phyloP scores from a whole-genome alignment of 106 monocot genomes.

The Xerophyta viscosa region DNA sequence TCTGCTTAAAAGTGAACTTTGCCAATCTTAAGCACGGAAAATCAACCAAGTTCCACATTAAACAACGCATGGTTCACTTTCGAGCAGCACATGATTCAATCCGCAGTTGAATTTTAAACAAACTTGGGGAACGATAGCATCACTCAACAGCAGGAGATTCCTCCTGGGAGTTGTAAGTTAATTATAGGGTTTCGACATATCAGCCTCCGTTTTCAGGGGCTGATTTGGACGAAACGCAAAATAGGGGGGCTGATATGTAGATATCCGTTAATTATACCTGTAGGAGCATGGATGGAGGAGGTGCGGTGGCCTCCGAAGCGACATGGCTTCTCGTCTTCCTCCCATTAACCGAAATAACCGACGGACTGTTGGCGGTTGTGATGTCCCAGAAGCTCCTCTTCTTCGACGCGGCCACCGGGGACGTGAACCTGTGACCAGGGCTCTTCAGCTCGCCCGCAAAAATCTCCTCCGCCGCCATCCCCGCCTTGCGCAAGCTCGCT shows the following conservation, averaged over 20 bases:
- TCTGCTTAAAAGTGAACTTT: too few species aligned
- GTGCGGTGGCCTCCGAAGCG: conserved; percentile 16
- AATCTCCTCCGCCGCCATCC: conserved; percentile 1
- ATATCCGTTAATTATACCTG: too few species aligned
- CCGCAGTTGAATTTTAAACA: too few species aligned
- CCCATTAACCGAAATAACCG: conserved; percentile 34
- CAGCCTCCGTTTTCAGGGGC: too few species aligned
- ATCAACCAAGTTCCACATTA: too few species aligned
- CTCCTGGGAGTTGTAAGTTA: not conserved
- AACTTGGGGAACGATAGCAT: too few species aligned
- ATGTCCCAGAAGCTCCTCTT: conserved; percentile 96
- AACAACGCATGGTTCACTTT: too few species aligned
- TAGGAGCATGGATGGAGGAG: conserved; percentile 73
- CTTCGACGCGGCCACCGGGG: conserved; percentile 52
- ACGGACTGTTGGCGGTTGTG: conserved; percentile 57
- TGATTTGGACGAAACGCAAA: too few species aligned
- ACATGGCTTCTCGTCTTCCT: conserved; percentile 83
- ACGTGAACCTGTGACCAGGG: conserved; percentile 46
- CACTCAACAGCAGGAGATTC: not conserved
- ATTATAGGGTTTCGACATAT: too few species aligned
- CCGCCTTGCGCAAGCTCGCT: conserved; percentile 23
- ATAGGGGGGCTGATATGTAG: too few species aligned
- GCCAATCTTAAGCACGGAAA: too few species aligned
- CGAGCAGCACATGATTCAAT: too few species aligned
- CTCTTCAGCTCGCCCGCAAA: conserved; percentile 45